phyloP scores from a whole-genome alignment of 2,329 filamentous ascomycete genomes.

The Pseudogymnoascus sp. region DNA sequence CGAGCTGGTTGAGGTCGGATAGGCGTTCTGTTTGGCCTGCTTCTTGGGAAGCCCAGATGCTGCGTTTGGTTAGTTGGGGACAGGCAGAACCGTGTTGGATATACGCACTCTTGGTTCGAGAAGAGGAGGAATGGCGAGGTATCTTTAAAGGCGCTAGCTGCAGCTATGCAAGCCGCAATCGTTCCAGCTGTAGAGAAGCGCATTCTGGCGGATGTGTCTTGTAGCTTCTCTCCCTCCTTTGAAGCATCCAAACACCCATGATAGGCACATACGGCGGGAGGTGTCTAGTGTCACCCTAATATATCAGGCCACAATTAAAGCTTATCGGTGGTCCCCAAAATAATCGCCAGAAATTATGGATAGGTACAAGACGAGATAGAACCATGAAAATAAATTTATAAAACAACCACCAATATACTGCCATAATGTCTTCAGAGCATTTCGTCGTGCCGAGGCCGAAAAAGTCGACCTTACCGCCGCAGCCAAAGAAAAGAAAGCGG shows the following conservation, averaged over 20 bases:
- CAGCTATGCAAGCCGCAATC: constrained; percentile 46
- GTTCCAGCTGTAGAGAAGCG: constrained; percentile 44
- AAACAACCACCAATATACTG: background rate
- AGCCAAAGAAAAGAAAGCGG: constrained; percentile 58
- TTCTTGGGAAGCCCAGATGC: background rate
- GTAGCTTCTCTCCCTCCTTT: background rate
- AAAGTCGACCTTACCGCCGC: constrained; percentile 47
- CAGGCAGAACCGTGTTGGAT: background rate
- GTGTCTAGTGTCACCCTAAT: background rate
- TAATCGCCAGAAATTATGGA: constrained; percentile 8
- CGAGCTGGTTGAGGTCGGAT: background rate
- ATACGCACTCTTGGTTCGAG: constrained; percentile 69
- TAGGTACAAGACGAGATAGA: constrained; percentile 2
- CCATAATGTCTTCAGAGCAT: constrained; percentile 30
- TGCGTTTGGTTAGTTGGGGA: background rate
- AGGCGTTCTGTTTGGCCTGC: background rate
- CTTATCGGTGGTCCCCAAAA: constrained; percentile 5
- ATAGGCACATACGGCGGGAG: constrained; percentile 5
- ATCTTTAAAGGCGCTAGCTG: constrained; percentile 67
- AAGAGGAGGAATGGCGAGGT: constrained; percentile 85
- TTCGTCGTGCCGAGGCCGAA: constrained; percentile 50
- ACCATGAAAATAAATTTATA: constrained; percentile 6
- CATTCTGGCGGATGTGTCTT: constrained; percentile 35
- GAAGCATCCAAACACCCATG: constrained; percentile 3
- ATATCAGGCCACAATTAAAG: background rate